A percentile compares a stretch with the other conserved stretches of the same genome.
Conservation (phyloP, 2,329 filamentous ascomycete species). For the Botrytis deweyae region DNA sequence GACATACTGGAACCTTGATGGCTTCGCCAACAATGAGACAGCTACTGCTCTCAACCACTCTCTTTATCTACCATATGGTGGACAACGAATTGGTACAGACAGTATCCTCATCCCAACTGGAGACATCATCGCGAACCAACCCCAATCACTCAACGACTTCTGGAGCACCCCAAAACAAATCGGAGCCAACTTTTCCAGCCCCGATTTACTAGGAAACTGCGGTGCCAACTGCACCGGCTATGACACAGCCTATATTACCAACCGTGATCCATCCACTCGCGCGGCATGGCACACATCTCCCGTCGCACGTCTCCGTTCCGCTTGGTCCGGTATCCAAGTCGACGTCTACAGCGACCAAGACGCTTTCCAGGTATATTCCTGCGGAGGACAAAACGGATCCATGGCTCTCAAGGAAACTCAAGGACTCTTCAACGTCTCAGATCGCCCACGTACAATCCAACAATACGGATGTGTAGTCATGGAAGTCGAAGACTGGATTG, state of each 20-base stretch:
- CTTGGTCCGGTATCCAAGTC: slow-evolving; percentile 78
- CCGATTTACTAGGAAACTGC: slow-evolving; percentile 69
- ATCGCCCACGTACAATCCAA: slow-evolving; percentile 61
- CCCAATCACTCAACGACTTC: slow-evolving; percentile 73
- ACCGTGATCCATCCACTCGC: slow-evolving; percentile 55
- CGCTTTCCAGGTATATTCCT: slow-evolving; percentile 86
- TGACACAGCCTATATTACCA: slow-evolving; percentile 69
- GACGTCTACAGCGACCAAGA: slow-evolving; percentile 82
- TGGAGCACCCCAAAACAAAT: slow-evolving; percentile 81
- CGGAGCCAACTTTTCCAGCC: slow-evolving; percentile 64
- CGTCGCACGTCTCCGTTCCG: slow-evolving; percentile 66
- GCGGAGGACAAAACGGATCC: slow-evolving; percentile 71
- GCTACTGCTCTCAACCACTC: slow-evolving; percentile 67
- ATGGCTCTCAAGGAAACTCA: slow-evolving; percentile 69
- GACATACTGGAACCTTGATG: slow-evolving; percentile 82
- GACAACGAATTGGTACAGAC: slow-evolving; percentile 67
- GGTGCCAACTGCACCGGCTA: slow-evolving; percentile 82
- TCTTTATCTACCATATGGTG: slow-evolving; percentile 69
- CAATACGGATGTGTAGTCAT: slow-evolving; percentile 85
- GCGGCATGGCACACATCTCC: slow-evolving; percentile 65
- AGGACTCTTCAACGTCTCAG: slow-evolving; percentile 55
- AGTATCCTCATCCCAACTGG: slow-evolving; percentile 73
- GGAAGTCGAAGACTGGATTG: slow-evolving; percentile 92
- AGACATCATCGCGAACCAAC: slow-evolving; percentile 67
- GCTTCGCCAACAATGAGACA: slow-evolving; percentile 71